Conservation (phyloP, 495 filamentous ascomycete species). For the Schizothecium vesticola region DNA sequence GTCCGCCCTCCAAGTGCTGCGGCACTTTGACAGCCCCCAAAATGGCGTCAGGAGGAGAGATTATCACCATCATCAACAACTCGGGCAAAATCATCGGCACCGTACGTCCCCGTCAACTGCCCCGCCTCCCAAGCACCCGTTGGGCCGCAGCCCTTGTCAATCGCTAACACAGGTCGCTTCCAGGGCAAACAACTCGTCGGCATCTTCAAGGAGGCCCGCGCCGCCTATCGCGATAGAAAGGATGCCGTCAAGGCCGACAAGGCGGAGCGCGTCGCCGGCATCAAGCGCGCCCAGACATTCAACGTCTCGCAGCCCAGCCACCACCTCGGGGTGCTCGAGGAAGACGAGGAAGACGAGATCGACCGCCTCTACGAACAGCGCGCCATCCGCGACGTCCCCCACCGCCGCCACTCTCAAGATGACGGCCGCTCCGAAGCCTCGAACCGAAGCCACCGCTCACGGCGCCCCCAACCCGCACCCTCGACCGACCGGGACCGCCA, state of each 20-base stretch:
- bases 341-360: conserved; percentile 20
- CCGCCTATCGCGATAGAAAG: conserved; percentile 78
- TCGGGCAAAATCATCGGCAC: conserved; percentile 90
- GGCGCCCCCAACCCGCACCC: conserved; percentile 22
- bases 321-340: conserved; percentile 11
- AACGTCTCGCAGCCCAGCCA: conserved; percentile 25
- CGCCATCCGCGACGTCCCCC: conserved; percentile 15
- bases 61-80: conserved; percentile 85
- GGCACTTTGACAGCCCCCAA: conserved; percentile 20
- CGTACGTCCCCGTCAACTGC: conserved; percentile 45
- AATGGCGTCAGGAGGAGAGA: conserved; percentile 51
- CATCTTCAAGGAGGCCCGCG: conserved; percentile 83
- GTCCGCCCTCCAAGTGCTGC: neutral
- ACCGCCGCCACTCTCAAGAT: conserved; percentile 33
- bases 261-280: conserved; percentile 47
- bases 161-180: conserved; percentile 10
- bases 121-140: conserved; percentile 8
- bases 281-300: conserved; percentile 41
- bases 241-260: conserved; percentile 58
- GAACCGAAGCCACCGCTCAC: conserved; percentile 31
- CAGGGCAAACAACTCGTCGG: conserved; percentile 83
- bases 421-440: conserved; percentile 32
- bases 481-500: conserved; percentile 17
- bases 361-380: conserved; percentile 18
- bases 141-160: neutral